These are phyloP conservation scores for Melocanna baccifera DNA, from an alignment of 176 grass and related monocot species.

Conservation along the genomic window DNA sequence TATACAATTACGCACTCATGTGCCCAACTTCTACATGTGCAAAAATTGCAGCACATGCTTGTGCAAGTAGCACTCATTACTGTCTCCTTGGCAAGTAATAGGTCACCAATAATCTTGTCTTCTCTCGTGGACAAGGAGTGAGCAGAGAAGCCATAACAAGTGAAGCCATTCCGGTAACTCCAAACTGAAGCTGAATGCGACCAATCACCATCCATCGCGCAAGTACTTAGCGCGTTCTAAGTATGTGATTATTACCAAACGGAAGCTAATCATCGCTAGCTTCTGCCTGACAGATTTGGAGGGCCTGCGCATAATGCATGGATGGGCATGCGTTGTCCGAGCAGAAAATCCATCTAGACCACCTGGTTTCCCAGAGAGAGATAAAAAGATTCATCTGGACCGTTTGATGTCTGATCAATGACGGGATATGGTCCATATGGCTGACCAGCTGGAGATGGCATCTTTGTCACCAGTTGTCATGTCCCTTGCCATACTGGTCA, in stretches of 20 bases:
- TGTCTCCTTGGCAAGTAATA: too few species aligned
- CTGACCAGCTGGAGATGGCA: not conserved
- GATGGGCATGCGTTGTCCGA: not conserved
- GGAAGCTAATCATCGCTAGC: not conserved
- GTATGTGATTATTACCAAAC: not conserved
- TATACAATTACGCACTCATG: too few species aligned
- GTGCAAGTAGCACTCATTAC: too few species aligned
- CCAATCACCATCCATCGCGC: not conserved
- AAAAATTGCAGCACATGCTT: too few species aligned
- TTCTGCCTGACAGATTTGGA: not conserved
- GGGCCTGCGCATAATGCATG: not conserved
- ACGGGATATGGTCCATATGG: not conserved
- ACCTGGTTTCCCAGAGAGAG: not conserved
- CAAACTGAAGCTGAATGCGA: not conserved
- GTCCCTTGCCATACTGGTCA: not conserved
- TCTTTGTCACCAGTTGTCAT: not conserved
- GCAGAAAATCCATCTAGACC: not conserved
- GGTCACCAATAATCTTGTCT: not conserved
- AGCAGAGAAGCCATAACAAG: not conserved
- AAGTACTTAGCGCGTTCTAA: not conserved
- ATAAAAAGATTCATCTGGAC: not conserved
- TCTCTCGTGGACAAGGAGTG: not conserved
- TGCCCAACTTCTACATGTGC: too few species aligned
- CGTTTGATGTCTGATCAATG: not conserved
- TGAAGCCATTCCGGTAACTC: not conserved